Conservation (phyloP, 805 yeast genomes). For the Barnettozyma sucrosica region DNA sequence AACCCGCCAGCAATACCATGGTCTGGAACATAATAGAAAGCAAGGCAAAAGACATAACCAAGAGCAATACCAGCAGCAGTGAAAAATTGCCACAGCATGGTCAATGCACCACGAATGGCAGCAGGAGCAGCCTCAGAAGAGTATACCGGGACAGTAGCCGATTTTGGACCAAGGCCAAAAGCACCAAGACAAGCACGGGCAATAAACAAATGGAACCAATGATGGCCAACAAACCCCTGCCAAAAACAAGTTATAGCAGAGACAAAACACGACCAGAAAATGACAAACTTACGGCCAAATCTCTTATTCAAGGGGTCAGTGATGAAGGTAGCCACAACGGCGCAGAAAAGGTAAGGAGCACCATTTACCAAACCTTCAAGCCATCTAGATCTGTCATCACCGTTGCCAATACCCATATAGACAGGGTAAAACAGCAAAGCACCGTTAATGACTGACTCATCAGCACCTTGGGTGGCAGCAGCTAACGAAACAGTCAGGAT, state of each 20-base stretch:
- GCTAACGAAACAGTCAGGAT: conserved; percentile 68
- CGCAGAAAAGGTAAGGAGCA: conserved; percentile 64
- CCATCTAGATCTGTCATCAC: conserved; percentile 46
- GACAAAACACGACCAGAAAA: conserved; percentile 55
- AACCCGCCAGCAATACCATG: conserved; percentile 34
- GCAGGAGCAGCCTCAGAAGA: conserved; percentile 63
- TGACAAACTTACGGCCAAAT: conserved; percentile 61
- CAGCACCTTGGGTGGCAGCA: conserved; percentile 79
- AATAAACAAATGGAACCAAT: conserved; percentile 65
- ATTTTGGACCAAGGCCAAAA: conserved; percentile 64
- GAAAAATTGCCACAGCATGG: conserved; percentile 69
- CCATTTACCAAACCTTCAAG: conserved; percentile 60
- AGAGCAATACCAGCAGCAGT: conserved; percentile 72
- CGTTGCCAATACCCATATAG: conserved; percentile 45
- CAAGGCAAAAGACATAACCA: conserved; percentile 61
- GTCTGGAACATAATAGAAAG: conserved; percentile 49
- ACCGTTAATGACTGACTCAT: conserved; percentile 71
- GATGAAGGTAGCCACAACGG: conserved; percentile 56
- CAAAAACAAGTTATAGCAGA: conserved; percentile 61
- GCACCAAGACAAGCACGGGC: conserved; percentile 58
- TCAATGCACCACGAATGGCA: conserved; percentile 57
- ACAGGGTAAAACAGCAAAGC: conserved; percentile 58
- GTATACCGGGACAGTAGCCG: conserved; percentile 73
- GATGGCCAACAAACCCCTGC: conserved; percentile 52
- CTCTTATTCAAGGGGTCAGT: conserved; percentile 52